A percentile compares a stretch with the other conserved stretches of the same genome.
Evolutionary conservation across 495 filamentous ascomycete species (phyloP).

Genomic region (Penicillium simplicissimum): DNA sequence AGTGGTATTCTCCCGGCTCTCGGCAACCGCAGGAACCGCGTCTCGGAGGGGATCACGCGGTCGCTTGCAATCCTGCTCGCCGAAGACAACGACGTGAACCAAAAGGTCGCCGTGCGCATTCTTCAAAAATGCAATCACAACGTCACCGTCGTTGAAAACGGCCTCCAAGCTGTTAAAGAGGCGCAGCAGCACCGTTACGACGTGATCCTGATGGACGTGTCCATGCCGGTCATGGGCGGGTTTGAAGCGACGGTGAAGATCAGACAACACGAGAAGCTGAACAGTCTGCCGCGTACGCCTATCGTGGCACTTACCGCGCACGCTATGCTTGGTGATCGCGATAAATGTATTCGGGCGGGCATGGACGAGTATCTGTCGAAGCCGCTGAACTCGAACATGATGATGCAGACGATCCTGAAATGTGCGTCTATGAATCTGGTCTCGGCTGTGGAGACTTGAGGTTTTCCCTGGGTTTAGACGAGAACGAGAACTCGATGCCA

Average conservation of each 20-base stretch:
- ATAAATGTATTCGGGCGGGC: constrained; percentile 73
- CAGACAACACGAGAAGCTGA: constrained; percentile 56
- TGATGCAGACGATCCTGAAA: constrained; percentile 72
- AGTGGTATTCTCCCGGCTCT: constrained; percentile 92
- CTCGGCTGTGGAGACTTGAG: constrained; percentile 3
- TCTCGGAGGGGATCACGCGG: constrained; percentile 79
- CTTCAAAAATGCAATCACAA: constrained; percentile 75
- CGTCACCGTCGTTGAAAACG: constrained; percentile 71
- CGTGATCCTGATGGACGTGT: constrained; percentile 87
- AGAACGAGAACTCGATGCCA: neutral
- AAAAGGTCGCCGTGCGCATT: constrained; percentile 74
- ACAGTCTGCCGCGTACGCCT: constrained; percentile 54
- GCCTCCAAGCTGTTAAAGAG: constrained; percentile 73
- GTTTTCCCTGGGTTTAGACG: neutral
- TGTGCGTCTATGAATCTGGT: constrained; percentile 40
- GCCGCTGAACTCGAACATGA: constrained; percentile 65
- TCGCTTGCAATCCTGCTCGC: constrained; percentile 88
- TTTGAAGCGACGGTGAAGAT: constrained; percentile 75
- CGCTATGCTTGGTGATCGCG: constrained; percentile 77
- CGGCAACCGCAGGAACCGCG: constrained; percentile 80
- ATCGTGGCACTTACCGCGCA: constrained; percentile 83
- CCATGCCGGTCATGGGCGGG: constrained; percentile 82
- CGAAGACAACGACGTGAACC: constrained; percentile 80
- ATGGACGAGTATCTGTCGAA: constrained; percentile 88
- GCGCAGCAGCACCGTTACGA: constrained; percentile 54